Base-by-base conservation (phyloP, 306 rosid species). In the Sindora glabra region DNA sequence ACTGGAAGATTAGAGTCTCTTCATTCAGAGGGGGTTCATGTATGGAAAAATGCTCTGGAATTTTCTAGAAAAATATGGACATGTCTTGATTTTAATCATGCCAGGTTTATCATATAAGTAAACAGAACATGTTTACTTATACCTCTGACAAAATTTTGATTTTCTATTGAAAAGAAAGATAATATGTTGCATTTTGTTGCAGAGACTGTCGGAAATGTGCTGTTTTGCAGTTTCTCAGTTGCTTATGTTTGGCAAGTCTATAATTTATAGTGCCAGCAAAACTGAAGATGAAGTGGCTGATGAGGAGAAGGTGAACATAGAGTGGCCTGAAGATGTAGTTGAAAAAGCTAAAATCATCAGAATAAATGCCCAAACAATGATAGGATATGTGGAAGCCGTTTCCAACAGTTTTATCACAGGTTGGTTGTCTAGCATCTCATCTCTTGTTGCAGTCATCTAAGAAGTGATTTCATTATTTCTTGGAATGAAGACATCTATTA, bases 11-110 rank as follows among this genome's bases (percentile, higher is more conserved):
- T 92, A 62, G 99, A 92, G 74, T 80, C 94, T 18, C 86, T 92
- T 62, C 99, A 89, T 71, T 92, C 96, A 0, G 95, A 89, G 88
- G 99, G 99, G 24, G 87, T 82, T 78, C 99, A 92, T 84, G 99
- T 92, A 87, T 32, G 84, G 4, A 21, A 39, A 53, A 38, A 70
- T 74, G 30, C 46, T 58, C 46, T 8, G 30, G 47, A 29, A 53
- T 46, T 65, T 65, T 5, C 22, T 8, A 18, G 19, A 63, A 26
- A 65, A 55, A 15, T 55, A 41, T 49, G 21, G 37, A 40, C 11
- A 48, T 41, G 45, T 40, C 26, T 30, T 41, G 7, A 10, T 9
- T 64, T 56, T 18, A 48, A 33, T 53, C 15, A 5, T 52, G 15
- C 16, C 25, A 10, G 22, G 61, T 34, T 33, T 68, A 33, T n/a